Conservation (phyloP, 192 early-diverging fungal species). For the Backusella morwellensis region DNA sequence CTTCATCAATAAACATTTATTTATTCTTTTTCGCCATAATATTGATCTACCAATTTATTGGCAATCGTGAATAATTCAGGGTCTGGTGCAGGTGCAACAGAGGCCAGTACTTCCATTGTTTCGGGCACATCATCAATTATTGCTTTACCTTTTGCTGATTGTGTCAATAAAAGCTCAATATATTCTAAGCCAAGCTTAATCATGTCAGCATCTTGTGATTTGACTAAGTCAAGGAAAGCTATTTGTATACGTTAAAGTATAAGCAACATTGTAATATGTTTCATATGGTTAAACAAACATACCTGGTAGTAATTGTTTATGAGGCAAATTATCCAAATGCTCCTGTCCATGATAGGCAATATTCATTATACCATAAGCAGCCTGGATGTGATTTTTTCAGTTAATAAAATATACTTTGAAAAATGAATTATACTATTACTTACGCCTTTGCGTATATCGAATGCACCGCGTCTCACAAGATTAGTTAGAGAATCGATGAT, state of each 20-base stretch:
- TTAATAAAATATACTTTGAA: neutral
- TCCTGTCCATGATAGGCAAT: slow-evolving; percentile 20
- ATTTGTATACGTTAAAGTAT: slow-evolving; percentile 2
- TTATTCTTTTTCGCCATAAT: slow-evolving; percentile 17
- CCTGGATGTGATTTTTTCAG: slow-evolving; percentile 8
- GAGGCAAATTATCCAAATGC: slow-evolving; percentile 3
- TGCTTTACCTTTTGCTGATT: slow-evolving; percentile 8
- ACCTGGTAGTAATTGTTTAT: slow-evolving; percentile 12
- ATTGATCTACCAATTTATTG: slow-evolving; percentile 28
- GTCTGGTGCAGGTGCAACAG: slow-evolving; percentile 23
- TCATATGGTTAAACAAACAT: neutral
- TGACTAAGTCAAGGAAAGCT: slow-evolving; percentile 58
- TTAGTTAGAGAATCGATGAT: slow-evolving; percentile 51
- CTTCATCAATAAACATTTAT: neutral
- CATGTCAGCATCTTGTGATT: slow-evolving; percentile 60
- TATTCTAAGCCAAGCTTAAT: slow-evolving; percentile 63
- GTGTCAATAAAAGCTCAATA: slow-evolving; percentile 52
- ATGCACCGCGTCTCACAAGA: slow-evolving; percentile 58
- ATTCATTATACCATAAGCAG: slow-evolving; percentile 22
- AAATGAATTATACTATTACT: neutral
- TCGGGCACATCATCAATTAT: slow-evolving; percentile 17
- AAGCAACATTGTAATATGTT: neutral
- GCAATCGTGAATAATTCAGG: slow-evolving; percentile 23
- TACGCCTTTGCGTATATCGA: slow-evolving; percentile 70
- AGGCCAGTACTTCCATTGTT: slow-evolving; percentile 20